These are phyloP conservation scores for Bryoglossum gracile DNA, from an alignment of 495 filamentous ascomycete species.

Conservation along the genomic window DNA sequence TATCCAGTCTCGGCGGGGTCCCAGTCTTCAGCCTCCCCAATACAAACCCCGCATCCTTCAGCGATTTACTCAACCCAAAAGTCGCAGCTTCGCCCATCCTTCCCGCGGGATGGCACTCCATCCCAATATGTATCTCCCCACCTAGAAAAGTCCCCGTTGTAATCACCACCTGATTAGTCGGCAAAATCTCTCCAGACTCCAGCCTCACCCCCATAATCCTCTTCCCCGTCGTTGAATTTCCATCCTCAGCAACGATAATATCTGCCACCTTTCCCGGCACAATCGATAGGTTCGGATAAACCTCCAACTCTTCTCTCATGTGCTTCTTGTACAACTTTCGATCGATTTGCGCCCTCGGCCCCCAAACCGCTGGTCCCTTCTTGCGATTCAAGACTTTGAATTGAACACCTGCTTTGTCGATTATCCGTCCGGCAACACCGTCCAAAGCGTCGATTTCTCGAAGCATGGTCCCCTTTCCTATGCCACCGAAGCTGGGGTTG, in stretches of 20 bases:
- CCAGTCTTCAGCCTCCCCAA: conserved; percentile 92
- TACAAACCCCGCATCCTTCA: conserved; percentile 83
- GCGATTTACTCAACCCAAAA: conserved; percentile 85
- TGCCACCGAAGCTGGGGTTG: conserved; percentile 95
- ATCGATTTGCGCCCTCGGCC: conserved; percentile 93
- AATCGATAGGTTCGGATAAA: conserved; percentile 69
- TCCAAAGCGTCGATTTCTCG: conserved; percentile 94
- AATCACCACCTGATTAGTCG: conserved; percentile 77
- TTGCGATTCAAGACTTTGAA: conserved; percentile 81
- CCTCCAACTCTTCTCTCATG: conserved; percentile 80
- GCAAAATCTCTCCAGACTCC: conserved; percentile 81
- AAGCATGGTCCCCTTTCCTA: conserved; percentile 97
- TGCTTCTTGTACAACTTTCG: conserved; percentile 80
- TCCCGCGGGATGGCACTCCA: conserved; percentile 76
- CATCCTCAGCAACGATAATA: conserved; percentile 62
- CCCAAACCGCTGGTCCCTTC: conserved; percentile 96
- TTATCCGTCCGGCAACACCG: conserved; percentile 79
- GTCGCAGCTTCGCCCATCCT: conserved; percentile 93
- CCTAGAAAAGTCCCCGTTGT: conserved; percentile 95
- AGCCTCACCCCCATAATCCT: conserved; percentile 81
- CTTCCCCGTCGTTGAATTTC: conserved; percentile 31
- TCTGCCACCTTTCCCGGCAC: conserved; percentile 87
- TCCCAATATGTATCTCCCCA: conserved; percentile 93
- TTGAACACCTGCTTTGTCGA: conserved; percentile 90
- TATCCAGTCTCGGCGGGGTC: conserved; percentile 82